Evolutionary conservation across 768 basidiomycete genomes (phyloP).

Genomic region (Hericium coralloides): DNA sequence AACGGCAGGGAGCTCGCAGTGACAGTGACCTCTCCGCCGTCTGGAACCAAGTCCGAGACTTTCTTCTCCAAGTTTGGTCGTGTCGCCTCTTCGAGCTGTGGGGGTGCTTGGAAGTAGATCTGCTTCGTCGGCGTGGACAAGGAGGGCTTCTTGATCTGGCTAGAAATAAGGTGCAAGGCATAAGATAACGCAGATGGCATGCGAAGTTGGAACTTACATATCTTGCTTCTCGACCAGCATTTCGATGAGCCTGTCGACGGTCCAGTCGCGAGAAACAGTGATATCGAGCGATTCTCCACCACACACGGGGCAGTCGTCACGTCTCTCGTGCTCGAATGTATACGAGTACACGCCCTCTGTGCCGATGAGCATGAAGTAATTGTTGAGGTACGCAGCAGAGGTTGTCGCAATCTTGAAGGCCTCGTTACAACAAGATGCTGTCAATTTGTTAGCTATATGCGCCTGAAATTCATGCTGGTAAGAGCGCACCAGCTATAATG

Average conservation of each 20-base stretch:
- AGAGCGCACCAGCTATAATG: conserved; percentile 76
- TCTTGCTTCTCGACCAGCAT: conserved; percentile 81
- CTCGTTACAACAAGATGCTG: conserved; percentile 96
- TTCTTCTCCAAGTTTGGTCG: conserved; percentile 87
- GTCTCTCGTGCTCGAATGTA: conserved; percentile 92
- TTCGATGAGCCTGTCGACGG: conserved; percentile 84
- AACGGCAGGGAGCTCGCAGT: conserved; percentile 89
- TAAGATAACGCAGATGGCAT: not conserved
- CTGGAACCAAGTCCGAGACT: conserved; percentile 69
- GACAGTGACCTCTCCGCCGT: conserved; percentile 75
- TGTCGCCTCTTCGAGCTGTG: conserved; percentile 81
- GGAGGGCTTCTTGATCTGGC: conserved; percentile 96
- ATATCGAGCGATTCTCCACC: conserved; percentile 84
- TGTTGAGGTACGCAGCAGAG: conserved; percentile 89
- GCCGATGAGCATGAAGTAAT: conserved; percentile 98
- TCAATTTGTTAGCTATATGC: no score
- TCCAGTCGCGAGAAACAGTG: conserved; percentile 58
- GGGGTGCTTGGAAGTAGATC: conserved; percentile 91
- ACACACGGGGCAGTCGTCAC: conserved; percentile 93
- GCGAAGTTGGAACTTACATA: conserved; percentile 48
- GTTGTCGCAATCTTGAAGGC: conserved; percentile 98
- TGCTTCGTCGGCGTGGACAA: conserved; percentile 67
- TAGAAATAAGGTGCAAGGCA: conserved; percentile 21
- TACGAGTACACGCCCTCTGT: conserved; percentile 95
- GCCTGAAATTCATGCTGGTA: not conserved